Percentiles rank a stretch among this genome's conserved stretches.
Conservation (phyloP, 345 rosid species). For the Lumnitzera littorea region DNA sequence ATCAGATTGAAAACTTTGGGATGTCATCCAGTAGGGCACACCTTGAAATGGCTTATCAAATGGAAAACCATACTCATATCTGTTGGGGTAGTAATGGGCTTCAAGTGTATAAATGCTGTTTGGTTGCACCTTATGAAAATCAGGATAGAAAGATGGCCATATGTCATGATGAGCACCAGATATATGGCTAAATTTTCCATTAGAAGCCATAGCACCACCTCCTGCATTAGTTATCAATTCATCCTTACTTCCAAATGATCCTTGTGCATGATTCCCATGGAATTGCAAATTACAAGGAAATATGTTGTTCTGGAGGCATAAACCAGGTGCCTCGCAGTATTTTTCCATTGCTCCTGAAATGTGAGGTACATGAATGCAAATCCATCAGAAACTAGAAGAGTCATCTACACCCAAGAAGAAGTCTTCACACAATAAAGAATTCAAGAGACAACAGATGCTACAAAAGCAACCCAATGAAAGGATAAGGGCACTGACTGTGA, state of each 20-base stretch:
- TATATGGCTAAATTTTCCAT: slow-evolving; percentile 8
- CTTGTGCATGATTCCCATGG: slow-evolving; percentile 16
- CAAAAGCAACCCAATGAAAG: too few relatives aligned
- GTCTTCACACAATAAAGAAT: too few relatives aligned
- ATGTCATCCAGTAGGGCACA: slow-evolving; percentile 17
- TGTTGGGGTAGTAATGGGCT: slow-evolving; percentile 16
- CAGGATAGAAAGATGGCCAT: slow-evolving; percentile 16
- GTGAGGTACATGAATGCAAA: slow-evolving; percentile 3
- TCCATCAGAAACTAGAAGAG: not conserved
- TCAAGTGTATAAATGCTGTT: slow-evolving; percentile 10
- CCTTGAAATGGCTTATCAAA: slow-evolving; percentile 19
- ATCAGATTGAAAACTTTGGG: slow-evolving; percentile 17
- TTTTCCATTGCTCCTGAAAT: slow-evolving; percentile 22
- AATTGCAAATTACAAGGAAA: slow-evolving; percentile 17
- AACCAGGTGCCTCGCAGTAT: slow-evolving; percentile 19
- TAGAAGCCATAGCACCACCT: slow-evolving; percentile 11
- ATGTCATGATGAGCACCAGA: slow-evolving; percentile 10
- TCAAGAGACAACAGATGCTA: too few relatives aligned
- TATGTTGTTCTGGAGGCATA: slow-evolving; percentile 20
- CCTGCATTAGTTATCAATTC: slow-evolving; percentile 9
- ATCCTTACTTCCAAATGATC: slow-evolving; percentile 14
- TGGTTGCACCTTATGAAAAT: slow-evolving; percentile 17
- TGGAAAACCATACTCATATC: slow-evolving; percentile 16
- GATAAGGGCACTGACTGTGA: too few relatives aligned
- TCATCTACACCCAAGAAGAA: not conserved